Evolutionary conservation across 257 asterid genomes (phyloP), one percentile per base, ranked within the genome.

Genomic region (Jacaranda copaia): DNA sequence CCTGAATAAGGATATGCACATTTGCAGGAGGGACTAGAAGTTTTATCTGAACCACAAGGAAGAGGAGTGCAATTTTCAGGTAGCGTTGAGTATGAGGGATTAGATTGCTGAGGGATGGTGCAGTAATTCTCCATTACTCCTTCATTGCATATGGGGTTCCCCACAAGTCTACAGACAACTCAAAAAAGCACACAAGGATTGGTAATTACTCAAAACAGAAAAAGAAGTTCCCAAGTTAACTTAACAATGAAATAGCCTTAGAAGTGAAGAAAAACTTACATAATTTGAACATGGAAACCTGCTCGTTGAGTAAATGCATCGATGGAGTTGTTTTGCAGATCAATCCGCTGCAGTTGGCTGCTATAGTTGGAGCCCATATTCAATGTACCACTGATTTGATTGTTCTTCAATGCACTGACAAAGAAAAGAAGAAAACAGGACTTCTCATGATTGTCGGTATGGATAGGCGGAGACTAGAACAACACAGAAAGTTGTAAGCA

Each of bases 1-100:
- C 99, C 99, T 4, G 88, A 66, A 74, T 91, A 96, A 48, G 99
- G 97, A 82, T 83, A 82, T 61, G 89, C 85, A 79, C 99, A 96
- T 58, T 79, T 62, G 86, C 99, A 93, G 11, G 83, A 85, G 53
- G 98, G 97, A 74, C 97, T 96, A 0, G 86, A 69, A 58, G 83
- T 36, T 81, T 77, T 85, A 38, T 75, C 81, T 4, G 85, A 77
- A 14, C 43, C 68, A 79, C 99, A 96, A 20, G 70, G 61, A 53
- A 51, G 5, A 5, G 81, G 80, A 42, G 38, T 52, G 87, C 99
- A 93, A 68, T 89, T 89, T 56, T 83, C 70, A 38, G 65, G 57
- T 38, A 92, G 85, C n/a, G 93, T 91, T 32, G 89, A 67, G 82
- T 91, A 90, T 5, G 80, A 57, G 36, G 80, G 2, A 59, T 72